Evolutionary conservation across 371 early-diverging fungal species (phyloP).

Genomic region (Zychaea mexicana): DNA sequence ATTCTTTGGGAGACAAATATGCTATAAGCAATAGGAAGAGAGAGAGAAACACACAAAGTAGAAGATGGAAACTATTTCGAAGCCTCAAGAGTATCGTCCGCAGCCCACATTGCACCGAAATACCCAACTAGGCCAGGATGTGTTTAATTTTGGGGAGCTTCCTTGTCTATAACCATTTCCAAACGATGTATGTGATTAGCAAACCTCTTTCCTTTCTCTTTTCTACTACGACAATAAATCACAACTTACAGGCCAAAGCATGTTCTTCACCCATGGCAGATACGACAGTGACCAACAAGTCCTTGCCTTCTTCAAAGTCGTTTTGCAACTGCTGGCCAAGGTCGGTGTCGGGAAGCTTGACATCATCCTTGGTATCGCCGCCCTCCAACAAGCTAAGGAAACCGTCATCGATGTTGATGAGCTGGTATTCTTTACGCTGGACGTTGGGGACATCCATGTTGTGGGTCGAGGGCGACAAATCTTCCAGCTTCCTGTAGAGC

Average conservation of each 20-base stretch:
- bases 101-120: too few relatives aligned
- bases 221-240: too few relatives aligned
- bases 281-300: slow-evolving; percentile 84
- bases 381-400: slow-evolving; percentile 82
- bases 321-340: slow-evolving; percentile 75
- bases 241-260: slow-evolving; percentile 73
- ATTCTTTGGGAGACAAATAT: too few relatives aligned
- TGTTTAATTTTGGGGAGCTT: slow-evolving; percentile 49
- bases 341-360: slow-evolving; percentile 90
- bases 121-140: too few relatives aligned
- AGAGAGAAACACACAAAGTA: too few relatives aligned
- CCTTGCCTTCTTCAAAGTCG: slow-evolving; percentile 85
- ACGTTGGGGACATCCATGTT: slow-evolving; percentile 99
- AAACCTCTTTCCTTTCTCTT: background rate
- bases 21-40: too few relatives aligned
- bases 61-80: too few relatives aligned
- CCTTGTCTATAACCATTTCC: slow-evolving; percentile 31
- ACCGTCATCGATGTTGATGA: slow-evolving; percentile 92
- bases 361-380: slow-evolving; percentile 93
- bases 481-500: slow-evolving; percentile 77
- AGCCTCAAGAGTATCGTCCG: too few relatives aligned
- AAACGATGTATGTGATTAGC: background rate
- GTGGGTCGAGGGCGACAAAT: slow-evolving; percentile 99
- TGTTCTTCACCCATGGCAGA: slow-evolving; percentile 96
- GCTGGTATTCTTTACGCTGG: slow-evolving; percentile 79